Evolutionary conservation across 345 rosid species (phyloP).

Genomic region (Cochlearia excelsa): DNA sequence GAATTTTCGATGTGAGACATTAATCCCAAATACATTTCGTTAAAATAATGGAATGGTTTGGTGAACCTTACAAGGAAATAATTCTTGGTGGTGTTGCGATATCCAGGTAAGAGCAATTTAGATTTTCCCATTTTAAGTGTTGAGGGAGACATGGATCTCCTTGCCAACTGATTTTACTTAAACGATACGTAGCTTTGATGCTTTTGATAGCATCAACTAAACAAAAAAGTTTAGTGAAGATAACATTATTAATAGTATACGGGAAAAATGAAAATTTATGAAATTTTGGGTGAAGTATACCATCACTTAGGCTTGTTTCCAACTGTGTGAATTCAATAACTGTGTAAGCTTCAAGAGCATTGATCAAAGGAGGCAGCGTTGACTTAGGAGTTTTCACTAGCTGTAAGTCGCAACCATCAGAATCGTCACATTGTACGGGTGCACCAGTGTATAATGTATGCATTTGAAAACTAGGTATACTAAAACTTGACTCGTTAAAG

Average conservation of each 20-base stretch:
- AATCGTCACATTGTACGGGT: too few species aligned
- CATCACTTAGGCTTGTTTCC: constrained; percentile 28
- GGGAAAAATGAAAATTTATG: background rate
- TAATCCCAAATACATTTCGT: too few species aligned
- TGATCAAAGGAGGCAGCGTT: constrained; percentile 32
- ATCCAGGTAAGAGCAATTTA: background rate
- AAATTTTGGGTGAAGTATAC: too few species aligned
- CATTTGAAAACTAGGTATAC: background rate
- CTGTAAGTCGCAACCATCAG: constrained; percentile 20
- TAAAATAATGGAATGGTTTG: too few species aligned
- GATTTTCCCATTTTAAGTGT: background rate
- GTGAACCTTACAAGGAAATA: background rate
- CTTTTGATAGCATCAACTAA: background rate
- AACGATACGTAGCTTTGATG: constrained; percentile 2
- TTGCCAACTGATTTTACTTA: too few species aligned
- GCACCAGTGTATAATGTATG: background rate
- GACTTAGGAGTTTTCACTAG: constrained; percentile 15
- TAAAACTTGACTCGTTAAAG: constrained; percentile 10
- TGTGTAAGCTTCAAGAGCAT: constrained; percentile 16
- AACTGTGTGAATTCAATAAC: constrained; percentile 11
- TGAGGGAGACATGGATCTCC: constrained; percentile 9
- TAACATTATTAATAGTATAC: background rate
- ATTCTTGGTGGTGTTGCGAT: background rate
- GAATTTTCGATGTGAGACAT: too few species aligned
- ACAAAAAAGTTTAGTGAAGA: background rate